Evolutionary conservation across 2,329 filamentous ascomycete species (phyloP).

Genomic region (Hymenoscyphus scutula): DNA sequence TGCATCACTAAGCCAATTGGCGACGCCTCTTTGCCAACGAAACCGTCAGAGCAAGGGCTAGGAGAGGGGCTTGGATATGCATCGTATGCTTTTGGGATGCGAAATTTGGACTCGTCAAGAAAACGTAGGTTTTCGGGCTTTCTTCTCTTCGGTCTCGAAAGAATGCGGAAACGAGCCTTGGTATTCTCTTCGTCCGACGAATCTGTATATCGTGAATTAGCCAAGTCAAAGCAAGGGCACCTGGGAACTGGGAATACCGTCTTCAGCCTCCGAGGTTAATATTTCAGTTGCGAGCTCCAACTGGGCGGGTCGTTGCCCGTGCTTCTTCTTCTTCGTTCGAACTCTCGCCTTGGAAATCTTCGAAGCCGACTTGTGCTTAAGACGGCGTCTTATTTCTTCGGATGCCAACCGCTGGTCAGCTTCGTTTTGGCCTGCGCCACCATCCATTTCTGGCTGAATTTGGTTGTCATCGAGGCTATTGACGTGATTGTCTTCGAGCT

Average conservation of each 20-base stretch:
- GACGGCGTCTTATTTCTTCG: background rate
- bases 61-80: background rate
- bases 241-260: background rate
- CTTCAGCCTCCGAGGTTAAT: background rate
- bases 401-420: background rate
- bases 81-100: slow-evolving; percentile 20
- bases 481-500: no score
- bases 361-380: background rate
- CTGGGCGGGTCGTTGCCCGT: slow-evolving; percentile 24
- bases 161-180: no score
- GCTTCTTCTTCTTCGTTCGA: slow-evolving; percentile 15
- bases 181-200: background rate
- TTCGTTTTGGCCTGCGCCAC: background rate
- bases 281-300: slow-evolving; percentile 21
- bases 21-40: slow-evolving; percentile 28
- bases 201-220: background rate
- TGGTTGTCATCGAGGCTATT: background rate
- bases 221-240: background rate
- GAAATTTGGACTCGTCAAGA: slow-evolving; percentile 4
- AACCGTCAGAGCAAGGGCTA: slow-evolving; percentile 28
- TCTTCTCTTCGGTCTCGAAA: background rate
- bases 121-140: background rate
- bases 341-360: slow-evolving; percentile 9
- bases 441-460: background rate
- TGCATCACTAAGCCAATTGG: slow-evolving; percentile 29